Evolutionary conservation across 257 asterid species (phyloP), one percentile per base, ranked within the genome.

Genomic region (Lavandula angustifolia): DNA sequence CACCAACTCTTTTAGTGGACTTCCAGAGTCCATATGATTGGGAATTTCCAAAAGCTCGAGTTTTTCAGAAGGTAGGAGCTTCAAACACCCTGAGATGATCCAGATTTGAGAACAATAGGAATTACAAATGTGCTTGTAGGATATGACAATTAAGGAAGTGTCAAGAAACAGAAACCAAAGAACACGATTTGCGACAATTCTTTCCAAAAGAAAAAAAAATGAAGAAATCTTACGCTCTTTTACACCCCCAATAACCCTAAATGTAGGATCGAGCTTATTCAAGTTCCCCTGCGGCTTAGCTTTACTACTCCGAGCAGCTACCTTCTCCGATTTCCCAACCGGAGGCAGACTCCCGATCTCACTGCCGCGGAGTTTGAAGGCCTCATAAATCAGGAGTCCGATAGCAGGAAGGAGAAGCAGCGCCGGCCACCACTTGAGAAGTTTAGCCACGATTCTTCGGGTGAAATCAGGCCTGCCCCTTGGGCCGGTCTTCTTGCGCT

Each of bases 1-100:
- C 69, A 76, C 62, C 78, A 94, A 71, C 66, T 74, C 69, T 59
- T 82, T 85, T 54, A 90, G 34, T 14, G 89, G 85, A 67, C 71
- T 60, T 42, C 27, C 55, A 43, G 82, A 64, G 53, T 71, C 83
- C 70, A 54, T 57, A 62, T 77, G 82, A 35, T 66, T 41, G 17
- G 99, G 92, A 63, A 86, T 61, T 66, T 80, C 91, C 75, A 94
- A 70, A 74, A 46, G 89, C 78, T 82, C 88, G 50, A 94, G 95
- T 64, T 91, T 95, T 82, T 91, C 95, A 49, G 85, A 72, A 47
- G 95, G 82, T 64, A 86, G 82, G 71, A 90, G 87, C 81, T 84
- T 83, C 85, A 94, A 78, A 77, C 99, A 94, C 57, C 75, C 99
- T 90, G 82, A 69, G 22, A 54, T 14, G 57, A 56, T 61, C 51